phyloP scores from a whole-genome alignment of 2,329 filamentous ascomycete genomes.

The Hypoxylon sp. region DNA sequence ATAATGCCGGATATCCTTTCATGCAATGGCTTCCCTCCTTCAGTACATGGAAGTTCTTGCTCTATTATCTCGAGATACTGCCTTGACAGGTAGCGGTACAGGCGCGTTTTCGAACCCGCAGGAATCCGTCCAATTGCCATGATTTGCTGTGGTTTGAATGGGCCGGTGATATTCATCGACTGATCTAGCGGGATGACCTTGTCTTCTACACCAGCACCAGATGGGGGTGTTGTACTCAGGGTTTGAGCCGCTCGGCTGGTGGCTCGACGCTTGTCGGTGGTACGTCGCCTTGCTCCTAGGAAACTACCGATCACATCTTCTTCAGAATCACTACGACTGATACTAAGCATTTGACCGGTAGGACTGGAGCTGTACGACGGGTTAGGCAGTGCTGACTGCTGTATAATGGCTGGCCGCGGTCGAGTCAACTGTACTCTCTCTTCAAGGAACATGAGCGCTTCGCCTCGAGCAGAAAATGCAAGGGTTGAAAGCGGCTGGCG shows the following conservation, averaged over 20 bases:
- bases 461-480: conserved; percentile 69
- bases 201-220: conserved; percentile 55
- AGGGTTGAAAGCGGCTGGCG: conserved; percentile 71
- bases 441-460: conserved; percentile 71
- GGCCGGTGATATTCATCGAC: conserved; percentile 67
- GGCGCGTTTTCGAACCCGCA: conserved; percentile 60
- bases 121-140: conserved; percentile 72
- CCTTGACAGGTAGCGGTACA: conserved; percentile 68
- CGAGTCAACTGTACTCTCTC: conserved; percentile 63
- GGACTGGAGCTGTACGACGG: conserved; percentile 63
- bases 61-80: conserved; percentile 68
- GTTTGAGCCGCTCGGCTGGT: conserved; percentile 58
- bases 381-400: conserved; percentile 49
- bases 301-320: conserved; percentile 73
- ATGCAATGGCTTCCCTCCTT: conserved; percentile 55
- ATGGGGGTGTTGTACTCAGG: conserved; percentile 68
- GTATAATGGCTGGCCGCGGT: conserved; percentile 50
- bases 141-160: conserved; percentile 69
- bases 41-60: conserved; percentile 59
- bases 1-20: conserved; percentile 64
- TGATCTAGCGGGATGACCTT: conserved; percentile 66
- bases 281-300: conserved; percentile 60
- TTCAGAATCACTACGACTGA: conserved; percentile 73
- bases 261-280: conserved; percentile 56
- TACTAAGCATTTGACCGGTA: conserved; percentile 62